A percentile compares a stretch with the other conserved stretches of the same genome.
phyloP scores from a whole-genome alignment of 495 filamentous ascomycete genomes.

The Hypoxylon intermedium region DNA sequence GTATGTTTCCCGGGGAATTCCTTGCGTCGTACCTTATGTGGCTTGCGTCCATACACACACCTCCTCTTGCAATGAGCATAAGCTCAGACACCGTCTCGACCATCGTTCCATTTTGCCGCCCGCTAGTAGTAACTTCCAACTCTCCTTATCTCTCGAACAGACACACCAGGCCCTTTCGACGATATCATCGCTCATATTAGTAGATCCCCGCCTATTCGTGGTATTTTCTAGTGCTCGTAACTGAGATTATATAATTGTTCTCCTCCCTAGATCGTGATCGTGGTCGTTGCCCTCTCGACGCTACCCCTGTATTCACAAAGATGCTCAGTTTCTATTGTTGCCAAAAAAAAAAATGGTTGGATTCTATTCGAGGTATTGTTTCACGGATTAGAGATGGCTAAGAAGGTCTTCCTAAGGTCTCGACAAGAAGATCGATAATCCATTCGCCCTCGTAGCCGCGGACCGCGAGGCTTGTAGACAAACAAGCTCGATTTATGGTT shows the following conservation, averaged over 20 bases:
- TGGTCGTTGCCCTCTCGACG: slow-evolving; percentile 9
- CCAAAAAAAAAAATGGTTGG: not conserved
- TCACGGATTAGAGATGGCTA: not conserved
- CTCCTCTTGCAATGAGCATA: slow-evolving; percentile 1
- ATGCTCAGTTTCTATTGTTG: not conserved
- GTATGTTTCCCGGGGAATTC: slow-evolving; percentile 21
- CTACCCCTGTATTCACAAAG: slow-evolving; percentile 1
- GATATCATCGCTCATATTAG: slow-evolving; percentile 16
- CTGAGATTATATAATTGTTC: slow-evolving; percentile 3
- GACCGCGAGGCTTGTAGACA: slow-evolving; percentile 13
- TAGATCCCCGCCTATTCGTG: slow-evolving; percentile 22
- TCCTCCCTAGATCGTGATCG: slow-evolving; percentile 31
- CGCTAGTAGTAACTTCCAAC: no score
- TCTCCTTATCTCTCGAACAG: slow-evolving; percentile 1
- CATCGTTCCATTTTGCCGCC: not conserved
- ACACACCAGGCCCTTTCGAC: slow-evolving; percentile 16
- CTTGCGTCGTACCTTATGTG: slow-evolving; percentile 29
- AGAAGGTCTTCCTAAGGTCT: not conserved
- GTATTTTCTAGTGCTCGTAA: slow-evolving; percentile 1
- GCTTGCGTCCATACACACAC: slow-evolving; percentile 26
- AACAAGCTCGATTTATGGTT: not conserved
- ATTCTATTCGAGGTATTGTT: not conserved
- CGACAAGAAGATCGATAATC: slow-evolving; percentile 9
- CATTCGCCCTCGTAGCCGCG: slow-evolving; percentile 1
- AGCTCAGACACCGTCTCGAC: slow-evolving; percentile 26